These are phyloP conservation scores for Fusarium kyushuense DNA, from an alignment of 2,329 filamentous ascomycete species.

Conservation along the genomic window DNA sequence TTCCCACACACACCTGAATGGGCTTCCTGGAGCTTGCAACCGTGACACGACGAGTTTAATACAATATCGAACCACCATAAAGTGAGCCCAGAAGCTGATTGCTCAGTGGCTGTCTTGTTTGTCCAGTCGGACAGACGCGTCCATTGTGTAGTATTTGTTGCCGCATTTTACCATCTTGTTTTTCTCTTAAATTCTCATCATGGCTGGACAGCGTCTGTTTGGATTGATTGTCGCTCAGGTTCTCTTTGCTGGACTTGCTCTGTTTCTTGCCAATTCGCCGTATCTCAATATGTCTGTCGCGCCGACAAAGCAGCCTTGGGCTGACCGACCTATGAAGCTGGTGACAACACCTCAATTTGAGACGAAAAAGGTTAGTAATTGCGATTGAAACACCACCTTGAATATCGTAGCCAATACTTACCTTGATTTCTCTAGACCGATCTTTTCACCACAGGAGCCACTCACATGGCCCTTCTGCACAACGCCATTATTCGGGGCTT, in stretches of 20 bases:
- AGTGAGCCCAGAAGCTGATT: constrained; percentile 37
- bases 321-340: constrained; percentile 66
- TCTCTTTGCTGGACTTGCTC: constrained; percentile 47
- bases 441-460: constrained; percentile 69
- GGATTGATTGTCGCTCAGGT: constrained; percentile 48
- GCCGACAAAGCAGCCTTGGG: constrained; percentile 58
- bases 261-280: constrained; percentile 53
- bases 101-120: constrained; percentile 29
- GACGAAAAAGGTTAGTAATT: constrained; percentile 61
- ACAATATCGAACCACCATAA: constrained; percentile 39
- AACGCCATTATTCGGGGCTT: constrained; percentile 73
- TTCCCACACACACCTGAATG: constrained; percentile 32
- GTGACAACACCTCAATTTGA: constrained; percentile 65
- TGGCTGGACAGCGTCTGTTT: constrained; percentile 40
- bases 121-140: constrained; percentile 29
- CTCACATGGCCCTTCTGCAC: constrained; percentile 72
- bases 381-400: not conserved
- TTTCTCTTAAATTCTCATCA: constrained; percentile 21
- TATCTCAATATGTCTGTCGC: constrained; percentile 50
- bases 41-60: constrained; percentile 37
- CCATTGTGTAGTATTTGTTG: constrained; percentile 14
- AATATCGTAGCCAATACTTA: not conserved
- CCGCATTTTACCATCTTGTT: not conserved
- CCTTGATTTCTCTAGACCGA: constrained; percentile 57
- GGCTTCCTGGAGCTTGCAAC: constrained; percentile 27